Percentiles rank a stretch among this genome's conserved stretches.
These are phyloP conservation scores for Gastrolobium bilobum DNA, from an alignment of 306 rosid species.

Conservation along the genomic window DNA sequence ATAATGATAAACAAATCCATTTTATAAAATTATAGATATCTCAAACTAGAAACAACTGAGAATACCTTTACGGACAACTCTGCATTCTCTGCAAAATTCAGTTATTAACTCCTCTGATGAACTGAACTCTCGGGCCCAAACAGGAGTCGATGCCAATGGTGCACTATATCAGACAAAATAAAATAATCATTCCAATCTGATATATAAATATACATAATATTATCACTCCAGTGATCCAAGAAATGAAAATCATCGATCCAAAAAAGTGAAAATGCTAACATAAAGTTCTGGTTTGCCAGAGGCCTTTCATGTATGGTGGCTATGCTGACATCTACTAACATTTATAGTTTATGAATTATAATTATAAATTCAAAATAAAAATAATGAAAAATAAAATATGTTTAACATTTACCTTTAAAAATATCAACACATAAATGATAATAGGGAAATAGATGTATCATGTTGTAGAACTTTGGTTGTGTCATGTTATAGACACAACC, in stretches of 20 bases:
- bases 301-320: constrained; percentile 7
- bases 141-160: constrained; percentile 86
- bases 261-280: constrained; percentile 7
- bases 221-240: constrained; percentile 1
- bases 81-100: constrained; percentile 97
- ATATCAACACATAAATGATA: constrained; percentile 2
- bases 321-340: constrained; percentile 8
- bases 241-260: neutral
- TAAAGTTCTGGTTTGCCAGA: constrained; percentile 22
- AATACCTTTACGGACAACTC: constrained; percentile 94
- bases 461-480: too few species aligned
- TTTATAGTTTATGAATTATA: neutral
- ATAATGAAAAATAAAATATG: neutral
- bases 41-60: constrained; percentile 35
- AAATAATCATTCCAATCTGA: constrained; percentile 41
- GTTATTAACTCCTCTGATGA: constrained; percentile 91
- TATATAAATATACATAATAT: constrained; percentile 27
- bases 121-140: constrained; percentile 90
- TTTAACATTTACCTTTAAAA: neutral
- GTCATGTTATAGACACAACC: too few species aligned
- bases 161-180: constrained; percentile 66
- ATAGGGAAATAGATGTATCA: too few species aligned
- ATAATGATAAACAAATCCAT: neutral
- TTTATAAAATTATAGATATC: constrained; percentile 28
- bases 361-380: constrained; percentile 9